These are phyloP conservation scores for Sporothrix euskadiensis DNA, from an alignment of 2,329 filamentous ascomycete genomes.

Conservation along the genomic window DNA sequence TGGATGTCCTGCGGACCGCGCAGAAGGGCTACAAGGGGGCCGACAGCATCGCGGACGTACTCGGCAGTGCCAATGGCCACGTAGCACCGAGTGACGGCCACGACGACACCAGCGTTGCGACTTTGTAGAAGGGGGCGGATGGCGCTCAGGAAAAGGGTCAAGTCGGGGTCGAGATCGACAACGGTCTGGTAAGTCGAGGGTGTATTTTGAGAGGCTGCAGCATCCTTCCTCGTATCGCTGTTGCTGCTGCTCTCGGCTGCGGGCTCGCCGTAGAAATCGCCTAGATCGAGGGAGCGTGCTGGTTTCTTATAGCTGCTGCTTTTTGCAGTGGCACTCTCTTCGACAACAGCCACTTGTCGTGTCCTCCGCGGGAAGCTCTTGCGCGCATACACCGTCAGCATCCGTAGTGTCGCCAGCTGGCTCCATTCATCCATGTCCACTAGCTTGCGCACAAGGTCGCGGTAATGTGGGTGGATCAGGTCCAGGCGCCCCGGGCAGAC, in stretches of 20 bases:
- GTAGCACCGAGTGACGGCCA: conserved; percentile 83
- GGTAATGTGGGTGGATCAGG: conserved; percentile 87
- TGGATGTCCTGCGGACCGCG: conserved; percentile 84
- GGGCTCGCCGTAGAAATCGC: conserved; percentile 81
- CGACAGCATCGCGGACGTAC: conserved; percentile 73
- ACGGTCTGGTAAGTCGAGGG: conserved; percentile 53
- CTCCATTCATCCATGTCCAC: conserved; percentile 99
- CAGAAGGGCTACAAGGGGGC: conserved; percentile 82
- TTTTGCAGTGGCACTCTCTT: background rate
- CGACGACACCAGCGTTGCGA: conserved; percentile 87
- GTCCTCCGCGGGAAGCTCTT: conserved; percentile 79
- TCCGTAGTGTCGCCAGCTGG: conserved; percentile 76
- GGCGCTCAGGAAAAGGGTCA: conserved; percentile 75
- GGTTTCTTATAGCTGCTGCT: conserved; percentile 41
- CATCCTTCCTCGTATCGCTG: conserved; percentile 34
- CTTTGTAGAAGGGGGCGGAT: conserved; percentile 87
- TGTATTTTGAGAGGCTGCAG: conserved; percentile 33
- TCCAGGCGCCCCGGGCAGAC: conserved; percentile 86
- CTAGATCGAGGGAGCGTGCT: conserved; percentile 46
- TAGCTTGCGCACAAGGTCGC: conserved; percentile 79
- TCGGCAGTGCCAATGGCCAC: conserved; percentile 78
- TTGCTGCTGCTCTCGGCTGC: conserved; percentile 37
- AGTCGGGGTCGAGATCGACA: conserved; percentile 73
- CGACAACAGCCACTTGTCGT: conserved; percentile 45
- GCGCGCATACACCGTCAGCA: conserved; percentile 83